Conservation (phyloP, 2,329 filamentous ascomycete genomes). For the Aspergillus novofumigatus region DNA sequence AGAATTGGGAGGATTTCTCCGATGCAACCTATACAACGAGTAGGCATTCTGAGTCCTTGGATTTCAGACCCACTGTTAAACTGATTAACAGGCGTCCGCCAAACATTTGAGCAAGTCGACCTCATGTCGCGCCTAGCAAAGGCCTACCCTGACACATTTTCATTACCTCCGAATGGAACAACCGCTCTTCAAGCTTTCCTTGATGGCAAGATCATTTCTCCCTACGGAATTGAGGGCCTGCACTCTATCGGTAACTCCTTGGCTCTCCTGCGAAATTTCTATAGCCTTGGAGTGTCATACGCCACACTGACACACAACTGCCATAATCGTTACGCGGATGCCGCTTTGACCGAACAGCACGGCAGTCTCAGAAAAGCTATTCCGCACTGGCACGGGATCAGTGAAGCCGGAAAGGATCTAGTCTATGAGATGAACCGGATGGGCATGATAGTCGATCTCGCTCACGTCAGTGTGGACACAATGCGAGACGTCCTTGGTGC, state of each 20-base stretch:
- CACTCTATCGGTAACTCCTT: conserved; percentile 85
- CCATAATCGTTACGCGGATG: conserved; percentile 84
- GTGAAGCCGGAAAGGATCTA: conserved; percentile 61
- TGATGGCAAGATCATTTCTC: conserved; percentile 65
- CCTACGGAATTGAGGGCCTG: conserved; percentile 77
- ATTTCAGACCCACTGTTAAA: neutral
- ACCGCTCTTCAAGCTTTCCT: conserved; percentile 60
- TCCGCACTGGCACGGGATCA: conserved; percentile 60
- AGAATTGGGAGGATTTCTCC: conserved; percentile 67
- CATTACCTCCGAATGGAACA: conserved; percentile 53
- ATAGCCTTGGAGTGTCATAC: conserved; percentile 78
- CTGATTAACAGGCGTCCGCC: conserved; percentile 22
- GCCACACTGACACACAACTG: conserved; percentile 90
- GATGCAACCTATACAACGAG: conserved; percentile 66
- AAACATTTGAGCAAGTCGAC: conserved; percentile 36
- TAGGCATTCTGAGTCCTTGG: conserved; percentile 35
- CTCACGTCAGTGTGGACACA: conserved; percentile 73
- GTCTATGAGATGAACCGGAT: conserved; percentile 89
- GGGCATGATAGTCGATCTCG: conserved; percentile 88
- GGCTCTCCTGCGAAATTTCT: conserved; percentile 65
- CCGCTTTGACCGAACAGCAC: conserved; percentile 55
- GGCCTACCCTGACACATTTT: conserved; percentile 47
- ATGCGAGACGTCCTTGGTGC: conserved; percentile 77
- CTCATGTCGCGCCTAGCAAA: conserved; percentile 31
- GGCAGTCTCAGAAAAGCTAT: conserved; percentile 36